These are phyloP conservation scores for Draba incana DNA, from an alignment of 345 rosid species.

Conservation along the genomic window DNA sequence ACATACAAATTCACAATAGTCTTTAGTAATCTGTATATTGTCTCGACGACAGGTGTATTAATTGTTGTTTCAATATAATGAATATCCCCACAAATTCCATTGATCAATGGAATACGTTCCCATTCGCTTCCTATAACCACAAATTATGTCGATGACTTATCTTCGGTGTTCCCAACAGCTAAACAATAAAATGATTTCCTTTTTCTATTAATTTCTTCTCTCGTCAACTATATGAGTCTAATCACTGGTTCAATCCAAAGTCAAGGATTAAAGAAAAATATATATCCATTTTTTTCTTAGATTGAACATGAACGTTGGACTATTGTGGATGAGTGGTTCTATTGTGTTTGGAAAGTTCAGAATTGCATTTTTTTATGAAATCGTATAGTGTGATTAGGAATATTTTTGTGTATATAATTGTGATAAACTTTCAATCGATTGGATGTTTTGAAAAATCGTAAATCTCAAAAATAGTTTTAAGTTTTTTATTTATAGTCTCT, in stretches of 20 bases:
- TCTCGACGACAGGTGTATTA: conserved; percentile 29
- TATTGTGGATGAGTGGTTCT: not conserved
- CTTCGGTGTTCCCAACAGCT: conserved; percentile 35
- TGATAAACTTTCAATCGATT: too few species aligned
- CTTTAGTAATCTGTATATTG: conserved; percentile 6
- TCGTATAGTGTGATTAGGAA: not conserved
- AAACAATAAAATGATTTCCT: conserved; percentile 23
- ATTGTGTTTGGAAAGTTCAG: not conserved
- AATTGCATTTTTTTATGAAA: not conserved
- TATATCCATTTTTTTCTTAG: not conserved
- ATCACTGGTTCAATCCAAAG: not conserved
- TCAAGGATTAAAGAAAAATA: not conserved
- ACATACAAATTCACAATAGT: not conserved
- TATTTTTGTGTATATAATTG: not conserved
- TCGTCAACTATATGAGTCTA: conserved; percentile 3
- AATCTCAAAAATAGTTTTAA: too few species aligned
- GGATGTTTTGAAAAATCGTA: too few species aligned
- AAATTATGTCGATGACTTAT: conserved; percentile 26
- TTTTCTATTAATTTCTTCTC: not conserved
- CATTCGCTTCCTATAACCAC: conserved; percentile 19
- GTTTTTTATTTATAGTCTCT: too few species aligned
- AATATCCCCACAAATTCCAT: not conserved
- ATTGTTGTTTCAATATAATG: conserved; percentile 2
- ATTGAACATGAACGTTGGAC: not conserved
- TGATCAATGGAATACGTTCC: conserved; percentile 10